These are phyloP conservation scores for Geotrichum histeridarum DNA, from an alignment of 1,139 yeast genomes.

Conservation along the genomic window DNA sequence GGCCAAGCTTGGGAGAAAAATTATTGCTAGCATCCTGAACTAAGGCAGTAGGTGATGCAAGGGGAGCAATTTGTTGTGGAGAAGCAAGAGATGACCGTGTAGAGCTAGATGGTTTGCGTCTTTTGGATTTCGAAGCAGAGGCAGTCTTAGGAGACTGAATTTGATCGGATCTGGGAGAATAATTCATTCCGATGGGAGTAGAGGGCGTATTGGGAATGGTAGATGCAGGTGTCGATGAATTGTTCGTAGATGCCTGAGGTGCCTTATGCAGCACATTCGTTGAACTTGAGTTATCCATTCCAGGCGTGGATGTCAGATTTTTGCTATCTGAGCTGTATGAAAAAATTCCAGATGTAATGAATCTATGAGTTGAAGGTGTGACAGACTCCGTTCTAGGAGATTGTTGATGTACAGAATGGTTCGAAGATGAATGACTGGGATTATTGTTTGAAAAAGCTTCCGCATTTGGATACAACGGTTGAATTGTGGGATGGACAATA, in stretches of 20 bases:
- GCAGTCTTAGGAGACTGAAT: background rate
- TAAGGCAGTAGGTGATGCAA: background rate
- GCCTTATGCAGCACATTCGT: no score
- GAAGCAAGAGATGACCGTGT: slow-evolving; percentile 2
- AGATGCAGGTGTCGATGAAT: background rate
- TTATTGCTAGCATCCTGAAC: background rate
- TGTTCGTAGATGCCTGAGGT: no score
- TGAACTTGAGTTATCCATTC: no score
- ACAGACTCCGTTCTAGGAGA: no score
- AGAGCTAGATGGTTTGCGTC: slow-evolving; percentile 16
- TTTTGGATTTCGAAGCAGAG: slow-evolving; percentile 3
- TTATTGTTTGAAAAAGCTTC: no score
- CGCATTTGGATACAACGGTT: background rate
- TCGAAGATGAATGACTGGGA: no score
- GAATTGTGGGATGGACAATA: background rate
- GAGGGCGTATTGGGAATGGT: background rate
- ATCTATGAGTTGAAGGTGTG: no score
- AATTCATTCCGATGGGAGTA: background rate
- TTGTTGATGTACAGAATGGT: no score
- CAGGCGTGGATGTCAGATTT: no score
- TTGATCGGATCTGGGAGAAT: no score
- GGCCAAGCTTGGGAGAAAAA: background rate
- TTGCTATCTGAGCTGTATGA: no score
- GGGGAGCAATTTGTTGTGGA: slow-evolving; percentile 15
- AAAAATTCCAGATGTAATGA: no score